phyloP scores from a whole-genome alignment of 192 early-diverging fungal species.

The Backusella psychrophila region DNA sequence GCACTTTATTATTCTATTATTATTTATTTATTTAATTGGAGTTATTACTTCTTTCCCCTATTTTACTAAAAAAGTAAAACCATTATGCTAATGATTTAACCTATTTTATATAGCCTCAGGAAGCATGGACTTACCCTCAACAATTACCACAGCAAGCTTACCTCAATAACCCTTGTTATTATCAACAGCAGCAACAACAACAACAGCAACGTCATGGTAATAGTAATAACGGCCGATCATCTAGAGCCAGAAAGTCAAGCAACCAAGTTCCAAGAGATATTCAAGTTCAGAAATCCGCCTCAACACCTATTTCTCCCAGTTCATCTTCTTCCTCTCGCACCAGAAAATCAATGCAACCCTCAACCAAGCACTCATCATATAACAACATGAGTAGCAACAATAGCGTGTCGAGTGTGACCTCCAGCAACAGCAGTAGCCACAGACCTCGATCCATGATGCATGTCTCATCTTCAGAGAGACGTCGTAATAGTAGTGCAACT shows the following conservation, averaged over 20 bases:
- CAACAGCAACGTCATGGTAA: background rate
- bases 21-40: background rate
- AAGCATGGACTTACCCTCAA: slow-evolving; percentile 18
- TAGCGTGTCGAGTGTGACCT: background rate
- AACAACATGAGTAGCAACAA: background rate
- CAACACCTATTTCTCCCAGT: slow-evolving; percentile 3
- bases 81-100: background rate
- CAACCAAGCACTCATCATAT: background rate
- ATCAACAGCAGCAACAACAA: slow-evolving; percentile 1
- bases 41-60: background rate
- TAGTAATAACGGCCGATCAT: background rate
- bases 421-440: background rate
- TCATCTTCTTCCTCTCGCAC: background rate
- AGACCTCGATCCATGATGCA: background rate
- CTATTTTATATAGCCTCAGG: slow-evolving; percentile 1
- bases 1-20: background rate
- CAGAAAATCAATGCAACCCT: background rate
- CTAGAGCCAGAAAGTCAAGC: background rate
- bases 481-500: background rate
- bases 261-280: background rate
- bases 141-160: background rate
- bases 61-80: slow-evolving; percentile 4
- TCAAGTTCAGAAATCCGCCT: background rate
- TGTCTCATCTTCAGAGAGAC: background rate
- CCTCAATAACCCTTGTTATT: slow-evolving; percentile 5